Conservation (phyloP, 208 protist species). For the Trypanosoma cruzi region DNA sequence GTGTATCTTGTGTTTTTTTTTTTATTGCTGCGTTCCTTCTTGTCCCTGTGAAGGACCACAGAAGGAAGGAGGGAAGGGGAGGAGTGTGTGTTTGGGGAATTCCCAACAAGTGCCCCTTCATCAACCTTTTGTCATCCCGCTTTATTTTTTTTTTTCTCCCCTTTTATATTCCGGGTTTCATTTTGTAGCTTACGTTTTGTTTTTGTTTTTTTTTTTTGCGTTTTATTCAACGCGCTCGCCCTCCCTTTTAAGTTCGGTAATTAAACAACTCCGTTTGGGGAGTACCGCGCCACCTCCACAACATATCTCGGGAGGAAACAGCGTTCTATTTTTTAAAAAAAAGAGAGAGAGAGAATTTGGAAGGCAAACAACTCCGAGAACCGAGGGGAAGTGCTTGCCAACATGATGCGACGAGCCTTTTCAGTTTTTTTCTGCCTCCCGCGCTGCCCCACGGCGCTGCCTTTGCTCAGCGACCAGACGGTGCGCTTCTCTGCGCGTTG, state of each 20-base stretch:
- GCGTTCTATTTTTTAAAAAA: too few species aligned
- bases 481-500: conserved; percentile 11
- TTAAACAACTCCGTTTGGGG: neutral
- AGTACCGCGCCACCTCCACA: neutral
- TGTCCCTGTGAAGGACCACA: neutral
- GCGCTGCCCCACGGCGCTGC: neutral
- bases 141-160: conserved; percentile 11
- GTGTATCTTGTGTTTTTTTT: neutral
- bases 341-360: neutral
- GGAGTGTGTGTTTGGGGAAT: neutral
- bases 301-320: neutral
- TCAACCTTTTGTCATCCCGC: neutral
- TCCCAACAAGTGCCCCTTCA: neutral
- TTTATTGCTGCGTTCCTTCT: neutral
- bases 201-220: too few species aligned
- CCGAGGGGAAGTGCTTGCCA: neutral
- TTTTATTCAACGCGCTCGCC: conserved; percentile 22
- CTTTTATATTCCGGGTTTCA: too few species aligned
- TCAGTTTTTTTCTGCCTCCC: neutral
- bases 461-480: neutral
- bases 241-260: neutral
- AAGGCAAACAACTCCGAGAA: neutral
- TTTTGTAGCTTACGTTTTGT: conserved; percentile 9
- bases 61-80: neutral
- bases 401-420: conserved; percentile 6